Evolutionary conservation across 805 yeast genomes (phyloP), one percentile per base, ranked within the genome.

Genomic region (Starmerella sirachaensis): DNA sequence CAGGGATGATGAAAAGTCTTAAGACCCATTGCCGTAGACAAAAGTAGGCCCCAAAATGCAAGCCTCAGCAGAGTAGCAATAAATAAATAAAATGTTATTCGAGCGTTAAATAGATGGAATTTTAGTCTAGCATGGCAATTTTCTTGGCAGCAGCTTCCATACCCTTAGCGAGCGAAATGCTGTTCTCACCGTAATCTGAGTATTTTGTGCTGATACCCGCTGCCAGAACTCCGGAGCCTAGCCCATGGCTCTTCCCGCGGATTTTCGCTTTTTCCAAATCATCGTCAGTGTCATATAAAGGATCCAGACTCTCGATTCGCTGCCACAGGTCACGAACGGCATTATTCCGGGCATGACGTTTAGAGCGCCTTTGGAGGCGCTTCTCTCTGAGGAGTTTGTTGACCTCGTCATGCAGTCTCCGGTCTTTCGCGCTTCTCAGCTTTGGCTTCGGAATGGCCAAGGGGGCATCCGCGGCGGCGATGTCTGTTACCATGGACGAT

Each of bases 221-320:
- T 3, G 53, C 53, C 25, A 33, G 35, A 28, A 47, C 41, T 19
- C 49, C 52, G 2, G 49, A 37, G 21, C 42, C 39, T 5, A 45
- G 19, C 16, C 31, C 29, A 17, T 28, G 34, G 28, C 37, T 35
- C n/a, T 29, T 27, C 10, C 40, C 40, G 25, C 37, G 31, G 14
- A 27, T n/a, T 27, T 27, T 24, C 10, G 31, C 37, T 2, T n/a
- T 14, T 0, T 18, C 41, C 6, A 35, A 27, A 38, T 60, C 64
- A 18, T 49, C 53, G 33, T 60, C 64, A 11, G 62, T 55, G 27
- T 54, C 46, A 34, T 57, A 58, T 10, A 59, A 27, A 14, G 63
- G 60, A 29, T 61, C 63, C 5, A 52, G 28, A 17, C 48, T 54
- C 19, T 44, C 41, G 29, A 60, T 54, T 26, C 37, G 37, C 5